Evolutionary conservation across 495 filamentous ascomycete genomes (phyloP).

Genomic region (Neurospora sp.): DNA sequence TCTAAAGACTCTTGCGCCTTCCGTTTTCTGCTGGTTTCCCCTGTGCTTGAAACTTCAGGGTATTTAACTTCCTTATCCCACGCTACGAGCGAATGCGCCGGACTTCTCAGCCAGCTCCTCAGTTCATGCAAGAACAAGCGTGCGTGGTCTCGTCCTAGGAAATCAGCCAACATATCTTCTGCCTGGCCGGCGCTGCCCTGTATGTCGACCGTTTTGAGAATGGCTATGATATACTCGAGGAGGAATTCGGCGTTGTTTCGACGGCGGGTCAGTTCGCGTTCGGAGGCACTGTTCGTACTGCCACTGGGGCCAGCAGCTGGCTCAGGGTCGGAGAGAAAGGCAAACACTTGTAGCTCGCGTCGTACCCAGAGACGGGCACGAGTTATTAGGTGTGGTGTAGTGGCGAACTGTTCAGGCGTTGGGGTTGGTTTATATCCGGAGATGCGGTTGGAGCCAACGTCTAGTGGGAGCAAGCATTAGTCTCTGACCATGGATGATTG

Average conservation of each 20-base stretch:
- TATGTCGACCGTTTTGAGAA: slow-evolving; percentile 84
- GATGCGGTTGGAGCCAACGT: slow-evolving; percentile 63
- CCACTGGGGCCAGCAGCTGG: slow-evolving; percentile 15
- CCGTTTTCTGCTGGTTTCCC: neutral
- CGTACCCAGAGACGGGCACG: slow-evolving; percentile 83
- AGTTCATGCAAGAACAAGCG: slow-evolving; percentile 79
- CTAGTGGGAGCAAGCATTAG: neutral
- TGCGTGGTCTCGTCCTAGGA: slow-evolving; percentile 69
- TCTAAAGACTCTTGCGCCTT: neutral
- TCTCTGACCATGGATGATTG: neutral
- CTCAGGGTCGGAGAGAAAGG: slow-evolving; percentile 43
- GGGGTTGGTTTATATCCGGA: slow-evolving; percentile 72
- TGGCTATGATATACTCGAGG: slow-evolving; percentile 79
- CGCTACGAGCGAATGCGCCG: slow-evolving; percentile 53
- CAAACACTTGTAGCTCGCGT: slow-evolving; percentile 80
- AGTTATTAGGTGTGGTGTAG: slow-evolving; percentile 58
- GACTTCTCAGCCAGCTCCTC: slow-evolving; percentile 70
- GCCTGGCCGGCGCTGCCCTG: slow-evolving; percentile 72
- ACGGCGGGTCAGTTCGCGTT: slow-evolving; percentile 33
- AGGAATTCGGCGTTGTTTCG: slow-evolving; percentile 80
- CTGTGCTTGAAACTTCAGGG: slow-evolving; percentile 2
- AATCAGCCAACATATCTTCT: slow-evolving; percentile 80
- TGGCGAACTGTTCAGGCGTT: slow-evolving; percentile 54
- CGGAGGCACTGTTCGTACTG: slow-evolving; percentile 17
- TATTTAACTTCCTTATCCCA: slow-evolving; percentile 86